Evolutionary conservation across 306 rosid species (phyloP), one percentile per base, ranked within the genome.

Genomic region (Delonix regia): DNA sequence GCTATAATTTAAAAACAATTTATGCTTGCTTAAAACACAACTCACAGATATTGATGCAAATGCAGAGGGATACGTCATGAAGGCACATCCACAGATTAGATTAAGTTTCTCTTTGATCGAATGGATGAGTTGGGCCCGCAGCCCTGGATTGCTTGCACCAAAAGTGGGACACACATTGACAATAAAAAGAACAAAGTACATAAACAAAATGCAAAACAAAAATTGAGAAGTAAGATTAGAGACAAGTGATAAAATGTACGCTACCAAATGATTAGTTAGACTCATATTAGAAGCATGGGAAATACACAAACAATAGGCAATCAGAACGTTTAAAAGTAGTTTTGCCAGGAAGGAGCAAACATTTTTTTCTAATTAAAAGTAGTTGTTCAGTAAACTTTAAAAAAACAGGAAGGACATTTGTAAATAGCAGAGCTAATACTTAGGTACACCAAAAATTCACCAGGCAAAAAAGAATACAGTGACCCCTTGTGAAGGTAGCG

Each of bases 81-180:
- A 82, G 71, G 99, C 69, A 74, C 96, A 93, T 65, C 98, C 99
- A 47, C 89, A 91, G 48, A 93, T 91, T 62, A 96, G 74, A 77
- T 78, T 91, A 56, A 96, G 89, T 66, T 91, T 81, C 88, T 96
- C 96, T 82, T 85, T 87, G 82, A 96, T 78, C 1, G 96, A 90
- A 87, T 90, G 98, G 80, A 93, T 93, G 64, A 96, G 90, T 76
- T 93, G 98, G 0, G 99, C 87, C 77, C 85, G 90, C 83, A 90
- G 42, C 38, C 99, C 98, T 12, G 99, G 99, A 83, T 91, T 93
- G 89, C 92, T 96, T 93, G 96, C 99, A 30, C 99, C 99, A 81
- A 96, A 49, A 34, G 99, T 93, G 69, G 98, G 97, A 67, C 89
- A 89, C 71, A 93, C 77, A 85, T 97, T 96, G 90, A 76, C 76